Evolutionary conservation across 2,329 filamentous ascomycete species (phyloP), one percentile per base, ranked within the genome.

Genomic region (Onygenales sp.): DNA sequence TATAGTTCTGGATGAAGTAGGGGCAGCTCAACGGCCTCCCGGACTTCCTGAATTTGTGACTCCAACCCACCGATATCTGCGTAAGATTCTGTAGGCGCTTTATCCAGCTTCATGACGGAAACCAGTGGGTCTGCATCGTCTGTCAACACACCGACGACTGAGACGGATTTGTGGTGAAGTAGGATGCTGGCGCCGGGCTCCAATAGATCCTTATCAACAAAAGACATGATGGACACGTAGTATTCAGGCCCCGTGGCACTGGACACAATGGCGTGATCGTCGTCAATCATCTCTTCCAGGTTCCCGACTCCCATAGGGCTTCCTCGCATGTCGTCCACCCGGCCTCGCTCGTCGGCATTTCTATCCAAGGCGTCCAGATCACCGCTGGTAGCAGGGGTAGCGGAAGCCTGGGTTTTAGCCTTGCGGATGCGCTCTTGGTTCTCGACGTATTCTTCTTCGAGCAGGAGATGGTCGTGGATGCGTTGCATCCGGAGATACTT

Each of bases 151-250:
- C 94, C 93, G 33, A 98, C 93, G 44, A 98, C 95, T 43, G 92
- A 96, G 50, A 97, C 92, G 51, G 88, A 94, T 77, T 98, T 98
- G 73, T 98, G 93, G 67, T 98, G 93, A 55, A 98, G 78, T 48
- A 98, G 77, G 48, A 98, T 93, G 64, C 90, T 96, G 14, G 93
- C 90, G 57, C 94, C 94, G 1, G 93, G 93, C 73, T 98, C 93
- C 43, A 98, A 80, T 3, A 98, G 82, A 66, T 98, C 93, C 75
- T 98, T 98, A 78, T 98, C 93, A 60, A 98, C 93, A 66, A 98
- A 98, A 53, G 92, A 96, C 93, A 97, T 97, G 80, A 98, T 98
- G 63, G 91, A 96, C 61, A 98, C 93, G 71, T 97, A 98, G 80
- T 95, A 98, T 72, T 98, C 93, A 1, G 93, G 93, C 0, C 93